Evolutionary conservation across 805 yeast genomes (phyloP), one percentile per base, ranked within the genome.

Genomic region (Dipodascopsis uninucleata): DNA sequence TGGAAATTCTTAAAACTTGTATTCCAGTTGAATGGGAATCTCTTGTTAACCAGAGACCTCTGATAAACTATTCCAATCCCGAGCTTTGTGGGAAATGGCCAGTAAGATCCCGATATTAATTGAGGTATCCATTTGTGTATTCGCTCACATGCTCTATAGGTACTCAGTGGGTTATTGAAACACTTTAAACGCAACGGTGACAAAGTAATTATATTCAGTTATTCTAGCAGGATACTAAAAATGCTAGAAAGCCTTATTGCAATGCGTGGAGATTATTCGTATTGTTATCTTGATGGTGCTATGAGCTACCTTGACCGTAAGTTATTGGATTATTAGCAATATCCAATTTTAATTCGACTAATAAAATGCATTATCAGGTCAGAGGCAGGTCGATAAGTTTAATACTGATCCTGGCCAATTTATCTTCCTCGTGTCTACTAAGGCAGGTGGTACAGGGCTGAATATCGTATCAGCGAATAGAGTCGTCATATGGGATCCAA

Each of bases 81-180:
- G 40, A 42, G n/a, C 22, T 49, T 3, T 47, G 52, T 24, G 52
- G 54, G 21, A 49, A 49, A 36, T 49, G 52, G 54, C 43, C 23
- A 31, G 41, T 36, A 2, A 21, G 33, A 23, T 24, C 14, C 17
- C n/a, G n/a, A n/a, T n/a, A n/a, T 16, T 26, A 8, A 10, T 10
- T 17, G n/a, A 20, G n/a, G 1, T n/a, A 16, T 5, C 3, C 7
- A 20, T 14, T 24, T 32, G 22, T 10, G n/a, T 26, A 26, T n/a
- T n/a, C 10, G 29, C 29, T 12, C n/a, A 26, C 29, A 12, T 28
- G 8, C 4, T 28, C 20, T 14, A 7, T 28, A 37, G 43, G 31
- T 47, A 8, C 31, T 49, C 17, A 40, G 33, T 3, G 7, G 31
- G 4, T 20, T 49, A 18, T 31, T 49, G n/a, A 29, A 20, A 10